Percentiles rank a stretch among this genome's conserved stretches.
phyloP scores from a whole-genome alignment of 2,329 filamentous ascomycete species.

The Hansfordia pulvinata region DNA sequence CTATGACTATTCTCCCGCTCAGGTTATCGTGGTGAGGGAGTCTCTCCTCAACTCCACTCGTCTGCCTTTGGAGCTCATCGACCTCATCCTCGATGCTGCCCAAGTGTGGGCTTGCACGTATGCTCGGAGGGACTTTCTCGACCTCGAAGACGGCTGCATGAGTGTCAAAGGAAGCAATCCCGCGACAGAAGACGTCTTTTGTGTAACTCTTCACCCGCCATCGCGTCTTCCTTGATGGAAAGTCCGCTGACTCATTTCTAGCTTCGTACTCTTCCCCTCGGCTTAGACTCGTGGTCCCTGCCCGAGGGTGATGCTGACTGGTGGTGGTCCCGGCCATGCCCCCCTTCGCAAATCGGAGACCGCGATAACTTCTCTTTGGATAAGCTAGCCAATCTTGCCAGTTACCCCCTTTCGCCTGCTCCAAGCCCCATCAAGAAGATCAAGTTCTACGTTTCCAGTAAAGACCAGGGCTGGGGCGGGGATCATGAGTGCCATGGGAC shows the following conservation, averaged over 20 bases:
- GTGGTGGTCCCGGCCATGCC: too few relatives aligned
- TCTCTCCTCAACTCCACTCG: conserved; percentile 27
- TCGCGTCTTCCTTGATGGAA: background rate
- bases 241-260: conserved; percentile 7
- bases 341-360: too few relatives aligned
- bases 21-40: conserved; percentile 34
- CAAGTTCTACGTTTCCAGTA: conserved; percentile 41
- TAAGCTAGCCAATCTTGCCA: too few relatives aligned
- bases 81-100: conserved; percentile 41
- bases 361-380: too few relatives aligned
- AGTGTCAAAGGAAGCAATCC: conserved; percentile 7
- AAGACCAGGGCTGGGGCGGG: conserved; percentile 45
- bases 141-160: conserved; percentile 3
- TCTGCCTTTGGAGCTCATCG: conserved; percentile 40
- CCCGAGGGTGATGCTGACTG: too few relatives aligned
- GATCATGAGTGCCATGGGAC: conserved; percentile 16
- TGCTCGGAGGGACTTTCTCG: conserved; percentile 15
- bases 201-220: conserved; percentile 18
- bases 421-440: conserved; percentile 44
- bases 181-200: conserved; percentile 20
- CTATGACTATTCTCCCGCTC: conserved; percentile 14
- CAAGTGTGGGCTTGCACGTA: conserved; percentile 48
- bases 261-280: conserved; percentile 26
- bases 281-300: conserved; percentile 18
- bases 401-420: too few relatives aligned